These are phyloP conservation scores for Dimocarpus longan DNA, from an alignment of 345 rosid genomes.

Conservation along the genomic window DNA sequence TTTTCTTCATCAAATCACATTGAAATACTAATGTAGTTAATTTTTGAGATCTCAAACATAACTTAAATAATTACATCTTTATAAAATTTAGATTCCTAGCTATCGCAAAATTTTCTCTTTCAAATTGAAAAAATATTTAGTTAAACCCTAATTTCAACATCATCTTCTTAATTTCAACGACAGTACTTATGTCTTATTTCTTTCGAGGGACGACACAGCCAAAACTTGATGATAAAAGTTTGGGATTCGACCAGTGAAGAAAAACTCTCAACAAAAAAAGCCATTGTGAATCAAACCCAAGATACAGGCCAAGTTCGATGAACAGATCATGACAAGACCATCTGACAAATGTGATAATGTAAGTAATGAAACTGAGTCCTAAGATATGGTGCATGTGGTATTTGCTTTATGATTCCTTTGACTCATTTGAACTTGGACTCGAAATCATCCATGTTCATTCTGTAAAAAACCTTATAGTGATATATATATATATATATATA, in stretches of 20 bases:
- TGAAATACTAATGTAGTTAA: no score
- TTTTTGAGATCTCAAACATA: no score
- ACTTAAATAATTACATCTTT: no score
- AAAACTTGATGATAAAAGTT: not conserved
- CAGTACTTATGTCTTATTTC: not conserved
- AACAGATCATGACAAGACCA: conserved; percentile 9
- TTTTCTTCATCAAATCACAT: no score
- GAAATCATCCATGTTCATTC: conserved; percentile 21
- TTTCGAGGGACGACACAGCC: not conserved
- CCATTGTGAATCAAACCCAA: conserved; percentile 22
- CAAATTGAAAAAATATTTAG: no score
- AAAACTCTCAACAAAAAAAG: not conserved
- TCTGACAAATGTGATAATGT: not conserved
- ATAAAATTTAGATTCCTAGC: no score
- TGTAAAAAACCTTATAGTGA: not conserved
- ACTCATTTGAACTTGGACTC: conserved; percentile 12
- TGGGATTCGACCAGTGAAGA: not conserved
- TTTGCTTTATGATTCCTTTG: not conserved
- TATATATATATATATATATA: no score
- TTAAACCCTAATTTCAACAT: no score
- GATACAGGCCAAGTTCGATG: conserved; percentile 24
- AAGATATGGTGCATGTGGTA: not conserved
- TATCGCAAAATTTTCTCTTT: no score
- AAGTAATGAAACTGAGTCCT: not conserved
- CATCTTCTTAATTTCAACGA: not conserved